Percentiles rank a stretch among this genome's conserved stretches.
Conservation (phyloP, 345 rosid species). For the Arabidopsis arenosa region DNA sequence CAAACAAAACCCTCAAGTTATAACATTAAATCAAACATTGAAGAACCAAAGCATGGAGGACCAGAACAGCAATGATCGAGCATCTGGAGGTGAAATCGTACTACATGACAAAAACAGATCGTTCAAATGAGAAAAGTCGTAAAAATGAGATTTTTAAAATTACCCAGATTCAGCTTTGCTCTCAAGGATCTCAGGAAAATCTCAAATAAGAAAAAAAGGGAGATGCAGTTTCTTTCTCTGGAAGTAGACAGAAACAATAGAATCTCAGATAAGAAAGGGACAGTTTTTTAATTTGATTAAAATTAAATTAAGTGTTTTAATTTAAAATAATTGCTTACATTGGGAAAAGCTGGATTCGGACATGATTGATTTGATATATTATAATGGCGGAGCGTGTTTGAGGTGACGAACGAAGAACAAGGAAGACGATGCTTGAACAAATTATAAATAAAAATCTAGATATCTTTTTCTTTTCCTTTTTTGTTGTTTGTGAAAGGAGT, state of each 20-base stretch:
- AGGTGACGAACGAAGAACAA: slow-evolving; percentile 23
- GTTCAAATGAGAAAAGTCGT: slow-evolving; percentile 21
- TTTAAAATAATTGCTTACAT: background rate
- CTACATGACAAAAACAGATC: slow-evolving; percentile 21
- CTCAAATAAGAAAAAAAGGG: slow-evolving; percentile 13
- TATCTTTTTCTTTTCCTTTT: background rate
- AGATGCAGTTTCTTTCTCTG: slow-evolving; percentile 34
- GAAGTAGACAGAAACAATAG: slow-evolving; percentile 4
- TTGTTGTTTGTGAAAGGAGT: background rate
- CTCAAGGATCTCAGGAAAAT: slow-evolving; percentile 28
- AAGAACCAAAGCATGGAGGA: slow-evolving; percentile 7
- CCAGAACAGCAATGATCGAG: slow-evolving; percentile 4
- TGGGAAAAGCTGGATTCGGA: slow-evolving; percentile 40
- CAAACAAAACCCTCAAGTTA: background rate
- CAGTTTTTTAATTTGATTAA: slow-evolving; percentile 6
- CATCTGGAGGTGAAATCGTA: slow-evolving; percentile 10
- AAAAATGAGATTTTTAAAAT: slow-evolving; percentile 32
- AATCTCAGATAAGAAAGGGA: slow-evolving; percentile 32
- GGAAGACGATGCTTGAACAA: slow-evolving; percentile 20
- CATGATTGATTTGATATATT: slow-evolving; percentile 37
- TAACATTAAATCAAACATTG: background rate
- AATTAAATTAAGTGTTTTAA: background rate
- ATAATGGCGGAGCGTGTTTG: slow-evolving; percentile 29
- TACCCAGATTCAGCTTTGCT: slow-evolving; percentile 41
- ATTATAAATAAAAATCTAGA: background rate